These are phyloP conservation scores for Coemansia umbellata DNA, from an alignment of 192 early-diverging fungal genomes.

Conservation along the genomic window DNA sequence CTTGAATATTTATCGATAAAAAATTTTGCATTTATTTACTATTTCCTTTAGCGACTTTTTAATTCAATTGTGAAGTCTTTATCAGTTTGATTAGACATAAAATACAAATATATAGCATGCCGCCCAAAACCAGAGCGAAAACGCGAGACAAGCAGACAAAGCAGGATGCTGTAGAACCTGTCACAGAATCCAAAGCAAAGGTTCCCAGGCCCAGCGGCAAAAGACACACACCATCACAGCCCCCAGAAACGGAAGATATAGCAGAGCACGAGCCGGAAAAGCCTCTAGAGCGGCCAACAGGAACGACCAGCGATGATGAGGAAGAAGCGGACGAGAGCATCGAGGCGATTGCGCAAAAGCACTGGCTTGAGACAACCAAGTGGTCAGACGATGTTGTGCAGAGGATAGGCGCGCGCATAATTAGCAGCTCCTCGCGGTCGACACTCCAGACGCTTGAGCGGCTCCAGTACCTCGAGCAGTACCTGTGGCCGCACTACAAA, in stretches of 20 bases:
- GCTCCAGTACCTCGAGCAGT: conserved; percentile 46
- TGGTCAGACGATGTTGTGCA: conserved; percentile 9
- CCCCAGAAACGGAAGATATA: neutral
- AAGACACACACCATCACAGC: no score
- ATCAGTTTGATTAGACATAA: no score
- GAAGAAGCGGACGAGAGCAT: neutral
- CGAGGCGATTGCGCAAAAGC: conserved; percentile 4
- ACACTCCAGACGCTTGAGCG: conserved; percentile 24
- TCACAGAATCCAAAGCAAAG: no score
- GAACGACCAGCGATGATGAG: neutral
- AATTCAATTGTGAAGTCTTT: no score
- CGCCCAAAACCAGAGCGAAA: no score
- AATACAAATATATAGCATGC: no score
- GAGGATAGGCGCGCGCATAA: conserved; percentile 6
- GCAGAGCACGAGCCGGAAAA: neutral
- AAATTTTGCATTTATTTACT: no score
- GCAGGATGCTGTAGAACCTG: no score
- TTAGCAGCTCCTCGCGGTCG: neutral
- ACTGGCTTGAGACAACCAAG: conserved; percentile 11
- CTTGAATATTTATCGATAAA: no score
- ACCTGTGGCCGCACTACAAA: conserved; percentile 72
- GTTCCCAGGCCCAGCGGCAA: no score
- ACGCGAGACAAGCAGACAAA: no score
- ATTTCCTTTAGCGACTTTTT: no score
- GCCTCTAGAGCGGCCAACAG: neutral